phyloP scores from a whole-genome alignment of 305 asterid species.

The Ajuga reptans region DNA sequence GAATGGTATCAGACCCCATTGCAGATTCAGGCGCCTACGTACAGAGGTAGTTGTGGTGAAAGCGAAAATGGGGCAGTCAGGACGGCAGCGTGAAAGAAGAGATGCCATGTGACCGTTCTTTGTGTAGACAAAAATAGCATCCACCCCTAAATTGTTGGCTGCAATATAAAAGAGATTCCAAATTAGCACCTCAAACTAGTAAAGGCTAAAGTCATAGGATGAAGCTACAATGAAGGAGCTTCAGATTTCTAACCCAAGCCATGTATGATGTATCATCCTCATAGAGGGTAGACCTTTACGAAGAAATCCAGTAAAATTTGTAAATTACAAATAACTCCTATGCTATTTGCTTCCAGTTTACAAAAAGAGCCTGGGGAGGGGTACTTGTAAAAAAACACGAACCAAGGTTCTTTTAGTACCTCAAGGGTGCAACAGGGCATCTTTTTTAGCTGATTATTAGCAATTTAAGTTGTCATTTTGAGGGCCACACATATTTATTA shows the following conservation, averaged over 20 bases:
- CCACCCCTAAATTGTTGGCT: conserved; percentile 76
- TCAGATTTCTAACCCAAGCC: too few relatives aligned
- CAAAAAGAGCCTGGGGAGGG: background rate
- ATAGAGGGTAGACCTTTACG: too few relatives aligned
- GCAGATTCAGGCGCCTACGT: conserved; percentile 76
- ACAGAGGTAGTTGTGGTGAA: conserved; percentile 69
- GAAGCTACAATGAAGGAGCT: too few relatives aligned
- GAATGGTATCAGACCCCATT: conserved; percentile 89
- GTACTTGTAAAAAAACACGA: background rate
- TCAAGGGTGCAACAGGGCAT: background rate
- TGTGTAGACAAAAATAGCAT: conserved; percentile 82
- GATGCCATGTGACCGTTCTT: conserved; percentile 89
- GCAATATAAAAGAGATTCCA: conserved; percentile 21
- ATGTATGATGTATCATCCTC: too few relatives aligned
- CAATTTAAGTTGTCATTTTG: background rate
- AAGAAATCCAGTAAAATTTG: background rate
- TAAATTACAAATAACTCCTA: background rate
- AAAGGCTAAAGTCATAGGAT: background rate
- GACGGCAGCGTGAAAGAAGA: conserved; percentile 75
- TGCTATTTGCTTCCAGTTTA: background rate
- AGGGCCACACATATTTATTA: background rate
- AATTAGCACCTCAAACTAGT: conserved; percentile 8
- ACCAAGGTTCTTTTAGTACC: background rate
- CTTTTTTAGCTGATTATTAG: too few relatives aligned
- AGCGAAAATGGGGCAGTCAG: conserved; percentile 81